Base-by-base conservation (phyloP, 2,329 filamentous ascomycete genomes). In the Macrophomina tecta region DNA sequence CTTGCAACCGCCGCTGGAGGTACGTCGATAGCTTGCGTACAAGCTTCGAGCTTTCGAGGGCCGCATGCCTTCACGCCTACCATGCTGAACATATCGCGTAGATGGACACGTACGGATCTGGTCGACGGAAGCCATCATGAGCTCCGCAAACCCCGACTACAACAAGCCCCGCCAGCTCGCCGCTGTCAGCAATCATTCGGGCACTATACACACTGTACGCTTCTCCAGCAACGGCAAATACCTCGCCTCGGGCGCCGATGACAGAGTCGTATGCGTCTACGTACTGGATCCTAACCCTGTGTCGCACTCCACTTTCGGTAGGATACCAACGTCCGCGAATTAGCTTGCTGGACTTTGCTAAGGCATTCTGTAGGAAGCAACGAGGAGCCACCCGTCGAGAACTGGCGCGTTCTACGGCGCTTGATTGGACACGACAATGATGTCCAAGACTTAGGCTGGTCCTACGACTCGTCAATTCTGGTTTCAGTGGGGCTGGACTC, bases 241-340 rank as follows among this genome's bases (percentile, higher is more conserved):
- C 77, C 87, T 99, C 63, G 96, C 96, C 40, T 98, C 94, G 11
- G 95, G 95, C 67, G 96, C 96, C 73, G 95, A 99, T 80, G 95
- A 99, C 82, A 97, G 97, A 84, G 94, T 99, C 76, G 96, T 99
- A 71, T 97, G 95, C 80, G 93, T 99, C 71, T 99, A 99, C 80
- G 90, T 92, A 69, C 87, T 97, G 65, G 93, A 98, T 79, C 87
- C 91, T 67, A 92, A 90, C 75, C 89, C 92, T 30, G 91, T 94
- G 3, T 85, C 91, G 34, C 87, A 86, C 63, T 87, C 91, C 9
- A 90, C 91, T 9, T 97, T 97, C 78, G 93, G 93, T 88, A 88
- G 72, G 84, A 78, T 23, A 45, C 23, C 34, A 18, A 45, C 30
- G n/a, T 36, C 9, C 55, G 48, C 34, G 36, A 12, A 12, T 12